A percentile compares a stretch with the other conserved stretches of the same genome.
Evolutionary conservation across 192 early-diverging fungal species (phyloP).

Genomic region (Phlyctochytrium bullatum): DNA sequence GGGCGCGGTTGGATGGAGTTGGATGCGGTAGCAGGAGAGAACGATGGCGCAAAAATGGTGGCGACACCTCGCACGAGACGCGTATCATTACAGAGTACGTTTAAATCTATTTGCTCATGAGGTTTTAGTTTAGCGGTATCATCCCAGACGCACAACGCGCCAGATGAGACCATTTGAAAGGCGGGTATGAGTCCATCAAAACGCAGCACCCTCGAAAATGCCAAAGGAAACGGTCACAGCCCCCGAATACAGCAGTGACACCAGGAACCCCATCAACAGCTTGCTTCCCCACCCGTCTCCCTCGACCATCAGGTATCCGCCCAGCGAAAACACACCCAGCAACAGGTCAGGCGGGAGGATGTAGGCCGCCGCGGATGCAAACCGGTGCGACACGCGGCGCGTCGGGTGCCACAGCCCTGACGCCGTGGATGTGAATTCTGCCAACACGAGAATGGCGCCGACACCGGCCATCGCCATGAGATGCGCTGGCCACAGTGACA

Average conservation of each 20-base stretch:
- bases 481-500: neutral
- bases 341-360: neutral
- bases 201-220: neutral
- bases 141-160: too few species aligned
- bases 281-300: neutral
- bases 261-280: neutral
- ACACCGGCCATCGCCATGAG: neutral
- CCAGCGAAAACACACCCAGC: neutral
- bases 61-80: too few species aligned
- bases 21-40: too few species aligned
- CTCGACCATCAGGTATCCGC: neutral
- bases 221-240: neutral
- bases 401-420: neutral
- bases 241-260: neutral
- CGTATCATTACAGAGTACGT: too few species aligned
- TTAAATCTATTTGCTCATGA: too few species aligned
- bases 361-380: neutral
- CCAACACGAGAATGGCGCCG: neutral
- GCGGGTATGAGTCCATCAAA: too few species aligned
- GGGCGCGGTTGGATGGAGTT: too few species aligned
- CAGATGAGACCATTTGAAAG: too few species aligned
- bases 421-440: neutral
- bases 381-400: neutral
- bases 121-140: too few species aligned
- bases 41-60: too few species aligned